These are phyloP conservation scores for Pyrus pyrifolia DNA, from an alignment of 306 rosid genomes.

Conservation along the genomic window DNA sequence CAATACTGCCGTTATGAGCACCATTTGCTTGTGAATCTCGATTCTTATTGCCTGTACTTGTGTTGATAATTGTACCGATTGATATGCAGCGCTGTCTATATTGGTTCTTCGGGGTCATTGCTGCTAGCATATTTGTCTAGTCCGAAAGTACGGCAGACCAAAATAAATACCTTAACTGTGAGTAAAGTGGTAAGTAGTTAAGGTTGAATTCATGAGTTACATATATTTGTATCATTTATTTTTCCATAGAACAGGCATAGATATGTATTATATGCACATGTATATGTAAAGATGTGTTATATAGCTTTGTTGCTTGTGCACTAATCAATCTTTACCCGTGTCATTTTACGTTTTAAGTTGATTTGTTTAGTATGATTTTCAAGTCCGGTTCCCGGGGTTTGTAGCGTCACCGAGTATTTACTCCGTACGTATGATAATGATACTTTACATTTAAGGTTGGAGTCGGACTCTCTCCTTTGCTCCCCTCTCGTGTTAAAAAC, in stretches of 20 bases:
- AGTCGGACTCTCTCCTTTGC: background rate
- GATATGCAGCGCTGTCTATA: slow-evolving; percentile 14
- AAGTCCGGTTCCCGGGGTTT: background rate
- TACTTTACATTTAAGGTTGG: background rate
- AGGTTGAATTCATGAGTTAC: background rate
- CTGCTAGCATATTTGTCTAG: slow-evolving; percentile 12
- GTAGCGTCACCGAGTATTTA: background rate
- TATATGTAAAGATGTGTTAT: background rate
- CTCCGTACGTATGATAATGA: background rate
- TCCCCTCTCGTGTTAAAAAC: background rate
- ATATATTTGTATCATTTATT: background rate
- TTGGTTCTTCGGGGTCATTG: background rate
- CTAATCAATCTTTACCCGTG: too few relatives aligned
- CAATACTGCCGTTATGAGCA: slow-evolving; percentile 53
- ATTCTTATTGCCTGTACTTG: slow-evolving; percentile 10
- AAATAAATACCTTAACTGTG: background rate
- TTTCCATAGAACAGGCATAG: too few relatives aligned
- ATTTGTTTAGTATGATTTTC: too few relatives aligned
- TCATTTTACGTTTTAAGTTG: too few relatives aligned
- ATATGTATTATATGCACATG: too few relatives aligned
- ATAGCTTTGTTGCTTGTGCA: too few relatives aligned
- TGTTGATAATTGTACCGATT: slow-evolving; percentile 15
- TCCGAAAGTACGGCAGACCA: background rate
- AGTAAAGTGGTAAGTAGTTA: background rate
- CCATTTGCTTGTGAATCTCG: slow-evolving; percentile 46